Evolutionary conservation across 441 rosid species (phyloP).

Genomic region (Pelargonium australe): DNA sequence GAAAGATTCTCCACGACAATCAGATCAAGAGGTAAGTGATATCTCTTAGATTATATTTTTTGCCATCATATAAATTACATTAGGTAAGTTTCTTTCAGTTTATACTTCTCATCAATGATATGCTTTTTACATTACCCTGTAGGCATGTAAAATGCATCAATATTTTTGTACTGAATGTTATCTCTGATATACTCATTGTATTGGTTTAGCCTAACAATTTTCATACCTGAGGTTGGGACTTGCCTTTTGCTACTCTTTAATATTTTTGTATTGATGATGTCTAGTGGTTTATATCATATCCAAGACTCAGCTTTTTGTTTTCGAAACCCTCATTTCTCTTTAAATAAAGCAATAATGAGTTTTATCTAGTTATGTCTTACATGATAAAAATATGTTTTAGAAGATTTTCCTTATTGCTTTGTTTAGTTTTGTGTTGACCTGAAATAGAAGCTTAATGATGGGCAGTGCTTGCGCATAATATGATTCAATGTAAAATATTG

Average conservation of each 20-base stretch:
- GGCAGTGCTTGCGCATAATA: not conserved
- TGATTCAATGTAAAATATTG: not conserved
- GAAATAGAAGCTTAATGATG: conserved; percentile 4
- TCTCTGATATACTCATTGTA: not conserved
- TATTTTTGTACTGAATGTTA: not conserved
- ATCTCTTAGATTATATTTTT: not conserved
- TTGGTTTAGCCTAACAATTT: not conserved
- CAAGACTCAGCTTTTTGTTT: not conserved
- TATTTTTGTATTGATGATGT: conserved; percentile 1
- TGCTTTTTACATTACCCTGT: conserved; percentile 8
- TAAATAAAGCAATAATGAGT: not conserved
- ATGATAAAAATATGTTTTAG: conserved; percentile 1
- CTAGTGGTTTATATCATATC: not conserved
- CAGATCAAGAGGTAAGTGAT: conserved; percentile 59
- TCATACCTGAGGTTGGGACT: not conserved
- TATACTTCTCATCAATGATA: not conserved
- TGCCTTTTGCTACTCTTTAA: not conserved
- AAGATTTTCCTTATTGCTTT: not conserved
- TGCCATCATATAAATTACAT: not conserved
- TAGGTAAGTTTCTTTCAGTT: not conserved
- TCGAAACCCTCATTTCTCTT: not conserved
- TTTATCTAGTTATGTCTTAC: conserved; percentile 5
- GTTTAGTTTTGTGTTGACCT: conserved; percentile 4
- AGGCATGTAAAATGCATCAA: not conserved
- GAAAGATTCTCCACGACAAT: conserved; percentile 41